Base-by-base conservation (phyloP, 768 basidiomycete species). In the Boletus coccyginus region DNA sequence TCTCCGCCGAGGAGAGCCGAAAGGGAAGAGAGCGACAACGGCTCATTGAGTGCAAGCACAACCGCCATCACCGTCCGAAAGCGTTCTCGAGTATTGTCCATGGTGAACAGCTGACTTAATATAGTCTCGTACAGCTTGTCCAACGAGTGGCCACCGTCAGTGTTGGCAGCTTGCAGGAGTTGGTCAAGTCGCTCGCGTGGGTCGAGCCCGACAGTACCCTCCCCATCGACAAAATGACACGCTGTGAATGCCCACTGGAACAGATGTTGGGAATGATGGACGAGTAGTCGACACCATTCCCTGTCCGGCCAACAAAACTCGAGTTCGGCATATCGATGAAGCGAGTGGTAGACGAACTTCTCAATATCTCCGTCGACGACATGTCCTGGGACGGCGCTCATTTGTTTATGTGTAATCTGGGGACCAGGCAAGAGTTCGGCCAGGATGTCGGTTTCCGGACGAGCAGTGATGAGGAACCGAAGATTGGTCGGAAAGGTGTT, bases 241-340 rank as follows among this genome's bases (percentile, higher is more conserved):
- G 32, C 32, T 1, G 32, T 10, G 32, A 10, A 33, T 11, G 32
- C 66, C 69, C 65, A 63, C 52, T 61, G 60, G 35, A 70, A 70
- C 9, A 68, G 61, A 0, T 54, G 57, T 10, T 68, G 59, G 6
- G 69, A 66, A 4, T 46, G 59, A 3, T 53, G 24, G 10, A 60
- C 57, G 10, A 70, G 56, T 4, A 53, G 17, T 19, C 21, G 38
- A 53, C 56, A 56, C 64, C 60, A 64, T 27, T 57, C n/a, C n/a
- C n/a, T n/a, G n/a, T n/a, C n/a, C n/a, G n/a, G n/a, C n/a, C n/a
- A n/a, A n/a, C n/a, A n/a, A n/a, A n/a, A n/a, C n/a, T n/a, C n/a
- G n/a, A n/a, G n/a, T n/a, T n/a, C n/a, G n/a, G n/a, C n/a, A n/a
- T n/a, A n/a, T n/a, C n/a, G n/a, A n/a, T n/a, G n/a, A n/a, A n/a